These are phyloP conservation scores for Pseudozyma sp. DNA, from an alignment of 1,284 basidiomycete species.

Conservation along the genomic window DNA sequence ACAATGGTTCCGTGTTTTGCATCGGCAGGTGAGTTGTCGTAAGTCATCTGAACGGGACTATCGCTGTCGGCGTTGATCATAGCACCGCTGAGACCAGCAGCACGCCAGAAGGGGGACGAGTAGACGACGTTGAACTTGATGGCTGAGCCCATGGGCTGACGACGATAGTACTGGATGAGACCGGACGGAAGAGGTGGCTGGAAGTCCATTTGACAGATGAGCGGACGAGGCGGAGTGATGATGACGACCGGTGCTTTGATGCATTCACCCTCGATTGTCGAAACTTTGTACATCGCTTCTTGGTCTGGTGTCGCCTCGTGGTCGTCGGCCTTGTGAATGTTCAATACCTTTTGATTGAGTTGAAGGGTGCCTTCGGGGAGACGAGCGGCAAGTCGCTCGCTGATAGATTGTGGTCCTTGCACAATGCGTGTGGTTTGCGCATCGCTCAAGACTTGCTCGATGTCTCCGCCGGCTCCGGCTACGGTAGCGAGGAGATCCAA, in stretches of 20 bases:
- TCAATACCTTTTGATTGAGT: slow-evolving; percentile 24
- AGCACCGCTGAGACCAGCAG: slow-evolving; percentile 32
- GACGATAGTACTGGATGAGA: slow-evolving; percentile 43
- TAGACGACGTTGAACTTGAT: slow-evolving; percentile 52
- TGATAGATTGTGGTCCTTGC: slow-evolving; percentile 39
- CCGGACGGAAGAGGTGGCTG: slow-evolving; percentile 39
- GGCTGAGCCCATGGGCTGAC: slow-evolving; percentile 48
- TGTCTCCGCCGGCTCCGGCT: slow-evolving; percentile 36
- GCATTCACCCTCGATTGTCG: slow-evolving; percentile 17
- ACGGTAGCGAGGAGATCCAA: slow-evolving; percentile 43
- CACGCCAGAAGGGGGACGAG: slow-evolving; percentile 42
- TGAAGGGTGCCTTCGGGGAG: slow-evolving; percentile 14
- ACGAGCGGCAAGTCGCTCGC: slow-evolving; percentile 33
- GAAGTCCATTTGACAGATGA: slow-evolving; percentile 44
- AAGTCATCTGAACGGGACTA: slow-evolving; percentile 43
- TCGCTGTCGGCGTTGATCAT: slow-evolving; percentile 43
- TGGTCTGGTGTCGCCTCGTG: neutral
- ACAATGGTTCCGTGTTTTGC: slow-evolving; percentile 31
- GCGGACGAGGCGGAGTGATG: slow-evolving; percentile 35
- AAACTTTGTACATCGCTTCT: slow-evolving; percentile 17
- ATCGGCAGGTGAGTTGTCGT: slow-evolving; percentile 48
- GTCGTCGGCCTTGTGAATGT: slow-evolving; percentile 9
- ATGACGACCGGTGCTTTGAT: slow-evolving; percentile 33
- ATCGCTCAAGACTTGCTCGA: slow-evolving; percentile 42
- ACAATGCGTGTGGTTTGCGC: slow-evolving; percentile 43